Percentiles rank a stretch among this genome's conserved stretches.
phyloP scores from a whole-genome alignment of 2,329 filamentous ascomycete species.

The Chrysoporthe austroafricana region DNA sequence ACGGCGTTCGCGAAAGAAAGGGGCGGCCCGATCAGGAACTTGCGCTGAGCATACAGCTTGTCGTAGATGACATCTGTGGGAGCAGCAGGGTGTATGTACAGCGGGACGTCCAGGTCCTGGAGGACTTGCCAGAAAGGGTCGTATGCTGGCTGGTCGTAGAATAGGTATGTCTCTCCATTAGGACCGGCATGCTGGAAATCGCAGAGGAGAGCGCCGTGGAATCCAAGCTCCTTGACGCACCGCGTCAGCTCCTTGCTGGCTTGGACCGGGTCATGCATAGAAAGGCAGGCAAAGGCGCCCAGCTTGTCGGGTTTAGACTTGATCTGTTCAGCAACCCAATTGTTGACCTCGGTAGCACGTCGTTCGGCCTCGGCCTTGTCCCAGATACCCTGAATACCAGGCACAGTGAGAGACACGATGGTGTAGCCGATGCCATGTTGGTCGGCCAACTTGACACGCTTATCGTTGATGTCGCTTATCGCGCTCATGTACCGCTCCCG shows the following conservation, averaged over 20 bases:
- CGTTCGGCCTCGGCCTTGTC: conserved; percentile 46
- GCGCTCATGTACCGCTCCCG: conserved; percentile 21
- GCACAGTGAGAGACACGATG: conserved; percentile 53
- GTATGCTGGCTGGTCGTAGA: conserved; percentile 66
- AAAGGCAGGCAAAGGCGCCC: conserved; percentile 53
- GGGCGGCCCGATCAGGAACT: conserved; percentile 64
- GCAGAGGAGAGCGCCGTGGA: conserved; percentile 65
- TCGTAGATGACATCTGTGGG: conserved; percentile 49
- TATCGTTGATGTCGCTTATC: conserved; percentile 31
- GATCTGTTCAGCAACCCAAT: conserved; percentile 45
- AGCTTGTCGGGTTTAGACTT: conserved; percentile 45
- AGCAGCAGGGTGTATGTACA: conserved; percentile 66
- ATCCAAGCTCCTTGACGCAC: conserved; percentile 61
- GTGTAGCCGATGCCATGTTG: conserved; percentile 51
- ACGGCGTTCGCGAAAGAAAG: conserved; percentile 63
- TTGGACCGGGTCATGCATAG: conserved; percentile 57
- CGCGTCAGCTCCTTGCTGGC: conserved; percentile 55
- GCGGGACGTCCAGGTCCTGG: conserved; percentile 63
- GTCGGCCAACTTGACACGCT: conserved; percentile 34
- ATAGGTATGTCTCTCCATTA: conserved; percentile 64
- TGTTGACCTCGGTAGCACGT: conserved; percentile 48
- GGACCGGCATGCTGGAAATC: conserved; percentile 62
- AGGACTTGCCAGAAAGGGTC: conserved; percentile 64
- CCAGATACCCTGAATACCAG: conserved; percentile 51
- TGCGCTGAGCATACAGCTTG: conserved; percentile 54